Percentiles rank a stretch among this genome's conserved stretches.
Evolutionary conservation across 2,329 filamentous ascomycete species (phyloP).

Genomic region (Aspergillus quadrilineatus): DNA sequence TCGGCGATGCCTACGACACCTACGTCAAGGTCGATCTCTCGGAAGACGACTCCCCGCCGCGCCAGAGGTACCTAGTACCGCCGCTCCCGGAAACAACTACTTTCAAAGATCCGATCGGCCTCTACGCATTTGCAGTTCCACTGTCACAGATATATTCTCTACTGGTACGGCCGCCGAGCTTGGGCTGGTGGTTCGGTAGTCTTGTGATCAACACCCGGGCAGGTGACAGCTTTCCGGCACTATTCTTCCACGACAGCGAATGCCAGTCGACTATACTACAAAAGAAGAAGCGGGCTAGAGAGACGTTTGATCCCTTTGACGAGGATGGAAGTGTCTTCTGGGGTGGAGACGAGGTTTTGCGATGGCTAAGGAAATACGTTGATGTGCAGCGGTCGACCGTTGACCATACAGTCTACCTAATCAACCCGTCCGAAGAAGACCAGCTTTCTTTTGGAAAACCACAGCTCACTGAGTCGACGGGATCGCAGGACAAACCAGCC

Average conservation of each 20-base stretch:
- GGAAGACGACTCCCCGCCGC: slow-evolving; percentile 75
- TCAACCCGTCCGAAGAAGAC: slow-evolving; percentile 85
- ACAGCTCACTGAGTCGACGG: slow-evolving; percentile 42
- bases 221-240: slow-evolving; percentile 88
- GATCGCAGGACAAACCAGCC: slow-evolving; percentile 33
- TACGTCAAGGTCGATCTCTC: slow-evolving; percentile 95
- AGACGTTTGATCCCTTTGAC: slow-evolving; percentile 87
- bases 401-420: slow-evolving; percentile 86
- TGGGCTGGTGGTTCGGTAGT: slow-evolving; percentile 98
- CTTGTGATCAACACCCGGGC: slow-evolving; percentile 87
- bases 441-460: slow-evolving; percentile 69
- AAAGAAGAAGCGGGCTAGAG: slow-evolving; percentile 78
- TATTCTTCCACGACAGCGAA: slow-evolving; percentile 98
- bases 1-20: slow-evolving; percentile 80
- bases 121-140: slow-evolving; percentile 89
- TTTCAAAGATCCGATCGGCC: slow-evolving; percentile 68
- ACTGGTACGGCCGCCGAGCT: slow-evolving; percentile 82
- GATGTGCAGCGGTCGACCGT: slow-evolving; percentile 77
- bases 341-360: slow-evolving; percentile 92
- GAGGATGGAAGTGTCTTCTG: slow-evolving; percentile 82
- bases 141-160: slow-evolving; percentile 88
- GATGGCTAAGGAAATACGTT: slow-evolving; percentile 85
- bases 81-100: slow-evolving; percentile 82
- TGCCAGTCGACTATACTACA: slow-evolving; percentile 94
- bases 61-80: slow-evolving; percentile 85